phyloP scores from a whole-genome alignment of 1,284 basidiomycete species.

The Lentinula novae-zelandiae region DNA sequence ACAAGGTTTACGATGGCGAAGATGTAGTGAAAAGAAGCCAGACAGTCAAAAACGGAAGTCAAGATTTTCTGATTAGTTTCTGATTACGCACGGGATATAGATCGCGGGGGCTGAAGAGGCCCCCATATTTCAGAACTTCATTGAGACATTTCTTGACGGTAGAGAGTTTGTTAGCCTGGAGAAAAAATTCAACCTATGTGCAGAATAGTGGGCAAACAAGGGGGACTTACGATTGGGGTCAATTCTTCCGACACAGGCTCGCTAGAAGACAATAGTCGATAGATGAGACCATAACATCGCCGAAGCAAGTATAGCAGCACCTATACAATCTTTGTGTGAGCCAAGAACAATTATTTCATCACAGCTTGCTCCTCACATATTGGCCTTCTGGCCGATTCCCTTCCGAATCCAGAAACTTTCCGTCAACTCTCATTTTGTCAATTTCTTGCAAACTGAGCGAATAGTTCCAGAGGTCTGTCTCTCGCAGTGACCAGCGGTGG shows the following conservation, averaged over 20 bases:
- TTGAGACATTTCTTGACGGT: conserved; percentile 96
- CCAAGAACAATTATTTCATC: not conserved
- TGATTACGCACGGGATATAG: conserved; percentile 80
- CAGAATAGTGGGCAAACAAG: conserved; percentile 7
- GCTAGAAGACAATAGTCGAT: conserved; percentile 91
- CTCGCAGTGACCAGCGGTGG: conserved; percentile 95
- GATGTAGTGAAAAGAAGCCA: not conserved
- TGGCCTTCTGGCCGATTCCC: conserved; percentile 90
- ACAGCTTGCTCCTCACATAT: conserved; percentile 56
- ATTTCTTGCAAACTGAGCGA: conserved; percentile 94
- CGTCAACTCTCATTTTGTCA: conserved; percentile 94
- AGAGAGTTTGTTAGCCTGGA: conserved; percentile 86
- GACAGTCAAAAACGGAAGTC: not conserved
- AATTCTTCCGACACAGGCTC: conserved; percentile 99
- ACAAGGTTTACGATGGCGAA: not conserved
- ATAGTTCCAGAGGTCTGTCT: conserved; percentile 96
- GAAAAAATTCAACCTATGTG: conserved; percentile 2
- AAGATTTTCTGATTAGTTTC: not conserved
- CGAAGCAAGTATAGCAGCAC: conserved; percentile 90
- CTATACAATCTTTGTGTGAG: conserved; percentile 34
- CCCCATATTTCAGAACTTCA: conserved; percentile 96
- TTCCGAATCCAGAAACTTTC: conserved; percentile 94
- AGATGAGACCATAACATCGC: conserved; percentile 95
- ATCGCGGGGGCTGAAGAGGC: conserved; percentile 92
- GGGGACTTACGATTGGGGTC: conserved; percentile 81